Base-by-base conservation (phyloP, 495 filamentous ascomycete genomes). In the Penicillium dipodomyicola region DNA sequence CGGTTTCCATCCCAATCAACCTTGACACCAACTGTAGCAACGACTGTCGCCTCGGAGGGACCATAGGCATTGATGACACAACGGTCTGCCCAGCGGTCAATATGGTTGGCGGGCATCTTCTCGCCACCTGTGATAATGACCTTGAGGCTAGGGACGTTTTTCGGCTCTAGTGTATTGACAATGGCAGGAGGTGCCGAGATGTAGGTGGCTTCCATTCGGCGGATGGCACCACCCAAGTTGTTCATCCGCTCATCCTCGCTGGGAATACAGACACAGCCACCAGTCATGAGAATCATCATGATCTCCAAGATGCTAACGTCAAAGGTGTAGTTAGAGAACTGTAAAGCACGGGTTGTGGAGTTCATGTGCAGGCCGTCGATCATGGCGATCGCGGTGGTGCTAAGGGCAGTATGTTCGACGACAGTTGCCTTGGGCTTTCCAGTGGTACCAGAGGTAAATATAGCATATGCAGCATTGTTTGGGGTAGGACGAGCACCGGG, bases 271-370 rank as follows among this genome's bases (percentile, higher is more conserved):
- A 88, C 73, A 55, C 83, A 87, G 4, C 82, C 85, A 29, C 86
- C 86, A 4, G 71, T 68, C 23, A 83, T 82, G 2, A 92, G 69
- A 0, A 84, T 84, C 5, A 84, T 82, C 50, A 88, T 80, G 4
- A 87, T 83, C 53, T 91, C 87, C 4, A 81, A 65, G 19, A 90
- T 74, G 42, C 83, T 83, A 29, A 84, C 80, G 56, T 92, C 88
- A 39, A 88, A 87, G 2, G 84, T 83, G 62, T 84, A 88, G 44
- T 83, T 84, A 2, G 87, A 84, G 52, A 87, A 83, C 56, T 91
- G 87, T 59, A 91, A 75, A 8, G 85, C 78, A 8, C 88, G 79
- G 15, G 82, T 82, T 0, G 68, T 63, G 0, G 76, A 61, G 35
- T 77, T 68, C 42, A 88, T 78, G 10, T 70, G 57, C 15, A 85